Percentiles rank a stretch among this genome's conserved stretches.
Conservation (phyloP, 768 basidiomycete species). For the Psilocybe tampanensis region DNA sequence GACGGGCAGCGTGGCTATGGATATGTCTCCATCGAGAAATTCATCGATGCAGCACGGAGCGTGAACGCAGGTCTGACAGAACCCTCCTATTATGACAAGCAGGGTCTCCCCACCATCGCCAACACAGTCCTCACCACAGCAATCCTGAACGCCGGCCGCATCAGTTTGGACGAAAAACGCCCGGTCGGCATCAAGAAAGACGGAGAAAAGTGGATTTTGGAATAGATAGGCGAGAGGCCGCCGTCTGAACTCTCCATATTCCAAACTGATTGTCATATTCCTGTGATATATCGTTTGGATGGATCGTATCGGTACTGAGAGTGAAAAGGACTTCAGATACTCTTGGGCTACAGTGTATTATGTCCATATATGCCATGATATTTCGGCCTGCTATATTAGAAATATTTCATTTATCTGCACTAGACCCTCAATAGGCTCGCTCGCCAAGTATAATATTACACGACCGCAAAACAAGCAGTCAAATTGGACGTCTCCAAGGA, state of each 20-base stretch:
- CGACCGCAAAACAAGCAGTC: too few relatives aligned
- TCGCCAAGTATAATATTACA: background rate
- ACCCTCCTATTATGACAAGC: slow-evolving; percentile 74
- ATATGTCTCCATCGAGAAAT: slow-evolving; percentile 90
- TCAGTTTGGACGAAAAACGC: slow-evolving; percentile 88
- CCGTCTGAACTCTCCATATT: background rate
- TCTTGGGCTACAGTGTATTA: background rate
- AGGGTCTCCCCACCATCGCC: slow-evolving; percentile 84
- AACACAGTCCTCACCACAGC: slow-evolving; percentile 89
- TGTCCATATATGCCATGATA: too few relatives aligned
- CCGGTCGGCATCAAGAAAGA: slow-evolving; percentile 76
- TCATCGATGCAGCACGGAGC: slow-evolving; percentile 79
- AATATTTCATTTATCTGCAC: background rate
- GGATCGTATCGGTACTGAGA: too few relatives aligned
- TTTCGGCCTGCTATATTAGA: background rate
- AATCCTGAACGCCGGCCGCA: slow-evolving; percentile 88
- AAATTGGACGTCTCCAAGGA: background rate
- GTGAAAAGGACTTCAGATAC: background rate
- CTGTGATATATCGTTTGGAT: too few relatives aligned
- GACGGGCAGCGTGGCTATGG: slow-evolving; percentile 95
- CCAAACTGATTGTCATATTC: too few relatives aligned
- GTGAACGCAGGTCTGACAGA: slow-evolving; percentile 73
- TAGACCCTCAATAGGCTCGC: background rate
- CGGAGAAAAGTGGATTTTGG: slow-evolving; percentile 66
- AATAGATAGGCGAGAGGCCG: slow-evolving; percentile 39